Percentiles rank a stretch among this genome's conserved stretches.
Evolutionary conservation across 2,329 filamentous ascomycete species (phyloP).

Genomic region (Aaosphaeria pasadenensis): DNA sequence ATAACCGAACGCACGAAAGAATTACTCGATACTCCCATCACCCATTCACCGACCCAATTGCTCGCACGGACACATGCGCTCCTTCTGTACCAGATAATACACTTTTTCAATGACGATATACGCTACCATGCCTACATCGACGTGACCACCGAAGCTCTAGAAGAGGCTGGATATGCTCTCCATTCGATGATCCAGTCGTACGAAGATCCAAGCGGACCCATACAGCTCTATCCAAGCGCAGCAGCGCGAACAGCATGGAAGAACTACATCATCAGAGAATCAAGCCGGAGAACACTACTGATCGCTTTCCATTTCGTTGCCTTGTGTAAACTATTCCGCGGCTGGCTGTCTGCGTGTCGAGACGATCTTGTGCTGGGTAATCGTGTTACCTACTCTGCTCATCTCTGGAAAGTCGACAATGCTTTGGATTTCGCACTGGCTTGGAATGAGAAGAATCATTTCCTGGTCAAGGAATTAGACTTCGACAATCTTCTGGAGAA

Average conservation of each 20-base stretch:
- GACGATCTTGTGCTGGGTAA: conserved; percentile 6
- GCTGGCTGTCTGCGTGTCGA: conserved; percentile 12
- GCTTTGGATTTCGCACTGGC: conserved; percentile 29
- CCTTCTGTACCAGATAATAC: conserved; percentile 27
- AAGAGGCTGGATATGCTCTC: conserved; percentile 8
- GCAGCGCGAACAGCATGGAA: conserved; percentile 44
- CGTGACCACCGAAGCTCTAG: conserved; percentile 13
- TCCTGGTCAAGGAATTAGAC: conserved; percentile 26
- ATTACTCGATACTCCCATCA: conserved; percentile 31
- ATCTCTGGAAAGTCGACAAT: conserved; percentile 26
- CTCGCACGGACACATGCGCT: conserved; percentile 27
- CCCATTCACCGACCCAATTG: conserved; percentile 13
- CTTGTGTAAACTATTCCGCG: conserved; percentile 17
- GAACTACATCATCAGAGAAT: conserved; percentile 54
- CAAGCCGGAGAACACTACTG: conserved; percentile 51
- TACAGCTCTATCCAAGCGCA: conserved; percentile 41
- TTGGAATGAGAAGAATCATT: conserved; percentile 29
- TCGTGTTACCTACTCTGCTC: conserved; percentile 21
- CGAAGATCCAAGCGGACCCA: conserved; percentile 11
- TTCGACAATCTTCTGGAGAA: conserved; percentile 18
- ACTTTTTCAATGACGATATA: conserved; percentile 23
- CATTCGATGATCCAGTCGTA: conserved; percentile 8
- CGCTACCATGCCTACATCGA: conserved; percentile 16
- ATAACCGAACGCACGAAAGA: conserved; percentile 47
- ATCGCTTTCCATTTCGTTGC: conserved; percentile 46